A percentile compares a stretch with the other conserved stretches of the same genome.
These are phyloP conservation scores for Sedum album DNA, from an alignment of 164 flowering plant species.

Conservation along the genomic window DNA sequence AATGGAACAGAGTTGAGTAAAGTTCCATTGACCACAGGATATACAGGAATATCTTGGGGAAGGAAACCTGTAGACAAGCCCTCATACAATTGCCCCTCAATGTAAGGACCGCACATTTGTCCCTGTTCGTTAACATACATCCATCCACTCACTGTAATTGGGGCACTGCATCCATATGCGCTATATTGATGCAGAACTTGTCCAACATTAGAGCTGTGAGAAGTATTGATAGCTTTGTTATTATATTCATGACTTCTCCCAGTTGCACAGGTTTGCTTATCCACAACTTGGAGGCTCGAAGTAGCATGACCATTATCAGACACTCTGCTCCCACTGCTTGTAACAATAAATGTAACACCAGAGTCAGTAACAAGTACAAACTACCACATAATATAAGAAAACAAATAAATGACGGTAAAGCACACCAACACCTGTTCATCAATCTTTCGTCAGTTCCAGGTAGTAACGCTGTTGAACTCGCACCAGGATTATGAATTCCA, in stretches of 20 bases:
- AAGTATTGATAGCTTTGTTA: slow-evolving; percentile 18
- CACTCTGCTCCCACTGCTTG: not conserved
- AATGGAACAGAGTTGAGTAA: slow-evolving; percentile 61
- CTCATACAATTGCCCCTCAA: slow-evolving; percentile 70
- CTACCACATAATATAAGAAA: no score
- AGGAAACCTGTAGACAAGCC: slow-evolving; percentile 81
- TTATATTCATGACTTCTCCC: no score
- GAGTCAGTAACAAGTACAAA: no score
- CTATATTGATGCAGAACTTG: slow-evolving; percentile 15
- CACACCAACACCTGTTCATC: no score
- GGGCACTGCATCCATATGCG: slow-evolving; percentile 18
- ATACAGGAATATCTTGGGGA: slow-evolving; percentile 84
- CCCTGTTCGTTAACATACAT: slow-evolving; percentile 83
- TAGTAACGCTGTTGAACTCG: no score
- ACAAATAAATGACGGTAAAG: no score
- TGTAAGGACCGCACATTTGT: slow-evolving; percentile 92
- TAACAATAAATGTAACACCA: no score
- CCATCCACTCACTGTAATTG: slow-evolving; percentile 69
- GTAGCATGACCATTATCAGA: not conserved
- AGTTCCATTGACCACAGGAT: slow-evolving; percentile 66
- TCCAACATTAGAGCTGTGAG: slow-evolving; percentile 17
- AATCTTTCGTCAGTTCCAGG: no score
- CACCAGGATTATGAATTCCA: no score
- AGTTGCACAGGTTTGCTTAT: slow-evolving; percentile 19
- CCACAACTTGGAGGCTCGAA: not conserved